phyloP scores from a whole-genome alignment of 1,139 yeast species.

The Magnusiomyces sp. region DNA sequence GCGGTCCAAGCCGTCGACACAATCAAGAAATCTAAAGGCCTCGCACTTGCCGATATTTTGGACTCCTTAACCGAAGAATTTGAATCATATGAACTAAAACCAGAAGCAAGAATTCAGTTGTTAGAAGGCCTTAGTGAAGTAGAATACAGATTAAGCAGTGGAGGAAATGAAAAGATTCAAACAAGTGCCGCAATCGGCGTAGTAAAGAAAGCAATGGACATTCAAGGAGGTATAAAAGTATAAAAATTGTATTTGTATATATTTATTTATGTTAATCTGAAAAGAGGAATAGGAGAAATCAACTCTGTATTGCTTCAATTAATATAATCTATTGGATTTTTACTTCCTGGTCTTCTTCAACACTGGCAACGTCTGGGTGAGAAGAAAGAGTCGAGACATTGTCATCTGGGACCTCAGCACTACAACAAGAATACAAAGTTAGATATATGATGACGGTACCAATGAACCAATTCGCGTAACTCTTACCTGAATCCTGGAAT shows the following conservation, averaged over 20 bases:
- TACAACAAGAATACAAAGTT: no score
- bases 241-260: background rate
- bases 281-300: background rate
- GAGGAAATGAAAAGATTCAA: constrained; percentile 88
- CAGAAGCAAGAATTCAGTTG: constrained; percentile 52
- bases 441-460: no score
- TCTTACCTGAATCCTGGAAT: constrained; percentile 30
- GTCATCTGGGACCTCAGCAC: constrained; percentile 27
- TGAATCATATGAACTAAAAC: constrained; percentile 55
- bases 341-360: constrained; percentile 30
- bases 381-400: constrained; percentile 21
- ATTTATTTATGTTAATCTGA: background rate
- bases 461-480: no score
- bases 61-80: constrained; percentile 67
- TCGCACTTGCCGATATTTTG: constrained; percentile 81
- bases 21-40: constrained; percentile 64
- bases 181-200: constrained; percentile 87
- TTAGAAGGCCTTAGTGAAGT: constrained; percentile 71
- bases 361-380: constrained; percentile 25
- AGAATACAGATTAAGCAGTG: constrained; percentile 84
- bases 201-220: constrained; percentile 49
- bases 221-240: constrained; percentile 21
- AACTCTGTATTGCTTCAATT: background rate
- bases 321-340: constrained; percentile 15
- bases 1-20: constrained; percentile 56